phyloP scores from a whole-genome alignment of 2,329 filamentous ascomycete species.

The Hymenoscyphus salicellus region DNA sequence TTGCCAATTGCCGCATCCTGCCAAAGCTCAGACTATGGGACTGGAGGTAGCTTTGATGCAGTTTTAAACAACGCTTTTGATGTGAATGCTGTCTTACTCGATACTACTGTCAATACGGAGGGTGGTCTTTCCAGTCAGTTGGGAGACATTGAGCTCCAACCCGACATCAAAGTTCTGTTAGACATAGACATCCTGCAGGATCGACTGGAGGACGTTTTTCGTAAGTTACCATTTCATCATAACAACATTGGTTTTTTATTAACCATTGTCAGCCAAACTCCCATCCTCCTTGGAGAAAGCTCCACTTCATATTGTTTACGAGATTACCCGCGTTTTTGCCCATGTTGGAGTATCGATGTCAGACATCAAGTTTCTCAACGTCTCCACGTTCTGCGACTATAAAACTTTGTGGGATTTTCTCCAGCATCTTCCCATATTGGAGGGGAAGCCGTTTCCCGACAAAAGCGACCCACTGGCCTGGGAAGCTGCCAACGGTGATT shows the following conservation, averaged over 20 bases:
- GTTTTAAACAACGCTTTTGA: slow-evolving; percentile 15
- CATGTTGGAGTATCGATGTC: slow-evolving; percentile 26
- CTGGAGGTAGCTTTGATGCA: slow-evolving; percentile 27
- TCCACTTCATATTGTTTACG: slow-evolving; percentile 30
- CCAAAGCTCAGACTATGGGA: slow-evolving; percentile 24
- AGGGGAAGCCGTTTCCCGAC: slow-evolving; percentile 48
- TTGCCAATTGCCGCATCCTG: background rate
- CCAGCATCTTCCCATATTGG: slow-evolving; percentile 40
- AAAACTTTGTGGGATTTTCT: slow-evolving; percentile 44
- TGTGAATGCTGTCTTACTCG: background rate
- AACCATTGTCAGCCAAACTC: slow-evolving; percentile 19
- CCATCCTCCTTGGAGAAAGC: slow-evolving; percentile 21
- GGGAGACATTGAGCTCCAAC: background rate
- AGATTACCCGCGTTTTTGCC: slow-evolving; percentile 33
- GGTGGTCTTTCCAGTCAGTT: slow-evolving; percentile 21
- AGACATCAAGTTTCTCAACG: slow-evolving; percentile 16
- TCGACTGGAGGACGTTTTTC: slow-evolving; percentile 19
- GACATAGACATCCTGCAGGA: slow-evolving; percentile 16
- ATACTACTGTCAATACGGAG: slow-evolving; percentile 6
- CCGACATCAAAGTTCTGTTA: background rate
- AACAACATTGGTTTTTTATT: background rate
- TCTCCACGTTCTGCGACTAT: slow-evolving; percentile 44
- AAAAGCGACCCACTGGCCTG: slow-evolving; percentile 46
- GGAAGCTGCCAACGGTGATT: slow-evolving; percentile 29
- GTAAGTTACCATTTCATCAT: slow-evolving; percentile 16